Evolutionary conservation across 2,329 filamentous ascomycete genomes (phyloP), one percentile per base, ranked within the genome.

Genomic region (Trichoderma asperellum): DNA sequence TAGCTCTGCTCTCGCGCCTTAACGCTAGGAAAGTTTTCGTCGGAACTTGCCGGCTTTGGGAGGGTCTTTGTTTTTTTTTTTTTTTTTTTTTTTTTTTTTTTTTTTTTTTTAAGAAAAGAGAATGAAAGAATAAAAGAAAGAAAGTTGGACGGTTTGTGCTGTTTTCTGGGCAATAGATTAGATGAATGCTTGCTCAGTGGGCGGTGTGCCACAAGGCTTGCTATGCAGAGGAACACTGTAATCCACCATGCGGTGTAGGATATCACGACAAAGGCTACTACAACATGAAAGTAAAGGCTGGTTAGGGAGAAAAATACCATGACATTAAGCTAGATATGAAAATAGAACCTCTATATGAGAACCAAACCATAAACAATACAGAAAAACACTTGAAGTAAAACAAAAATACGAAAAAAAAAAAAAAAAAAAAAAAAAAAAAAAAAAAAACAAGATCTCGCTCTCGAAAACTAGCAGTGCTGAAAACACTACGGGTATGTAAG

Each of bases 31-130:
- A 67, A 52, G 32, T 56, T 59, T 58, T 47, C 7, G 21, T 67
- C 63, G 63, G 63, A 59, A 67, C 63, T 58, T 67, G 53, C 63
- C 63, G 63, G 63, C 63, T 67, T 52, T 43, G 55, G 21, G 55
- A 34, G 49, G n/a, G 62, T 24, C 10, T 34, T 59, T 35, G 6
- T 34, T 43, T 61, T 32, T 47, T n/a, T 34, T 32, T 24, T 24
- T 7, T 18, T 27, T 40, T 29, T 21, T 43, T 59, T 16, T 27
- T 12, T 5, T 35, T 37, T 1, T 37, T 40, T 18, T n/a, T 43
- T 43, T n/a, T n/a, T n/a, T n/a, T n/a, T n/a, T n/a, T n/a, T n/a
- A n/a, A n/a, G n/a, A n/a, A n/a, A n/a, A n/a, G n/a, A n/a, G n/a
- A n/a, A n/a, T n/a, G 40, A 43, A n/a, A n/a, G 40, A 32, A 32